phyloP scores from a whole-genome alignment of 2,329 filamentous ascomycete genomes.

The Scytalidium sp. region DNA sequence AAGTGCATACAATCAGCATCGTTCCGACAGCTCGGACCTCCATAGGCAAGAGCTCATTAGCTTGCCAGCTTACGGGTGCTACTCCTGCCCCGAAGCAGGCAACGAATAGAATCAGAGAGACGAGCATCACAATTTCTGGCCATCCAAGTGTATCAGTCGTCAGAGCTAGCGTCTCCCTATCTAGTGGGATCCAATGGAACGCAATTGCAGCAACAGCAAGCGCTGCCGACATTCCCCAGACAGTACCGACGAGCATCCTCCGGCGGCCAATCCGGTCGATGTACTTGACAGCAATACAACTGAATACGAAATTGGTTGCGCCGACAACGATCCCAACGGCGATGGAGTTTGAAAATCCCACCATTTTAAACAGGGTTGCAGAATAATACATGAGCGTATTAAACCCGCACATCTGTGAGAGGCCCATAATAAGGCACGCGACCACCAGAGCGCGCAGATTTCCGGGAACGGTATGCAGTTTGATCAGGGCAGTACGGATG shows the following conservation, averaged over 20 bases:
- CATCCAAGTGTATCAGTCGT: constrained; percentile 25
- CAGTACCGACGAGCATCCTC: constrained; percentile 38
- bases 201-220: constrained; percentile 40
- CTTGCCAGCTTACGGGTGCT: constrained; percentile 44
- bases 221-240: constrained; percentile 43
- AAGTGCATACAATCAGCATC: constrained; percentile 45
- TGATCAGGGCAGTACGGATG: constrained; percentile 37
- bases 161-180: constrained; percentile 26
- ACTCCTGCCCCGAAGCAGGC: constrained; percentile 41
- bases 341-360: constrained; percentile 45
- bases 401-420: constrained; percentile 43
- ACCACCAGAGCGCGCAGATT: constrained; percentile 41
- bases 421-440: constrained; percentile 46
- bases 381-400: constrained; percentile 42
- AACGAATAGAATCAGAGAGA: constrained; percentile 18
- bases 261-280: constrained; percentile 44
- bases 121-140: constrained; percentile 4
- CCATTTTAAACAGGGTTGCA: constrained; percentile 38
- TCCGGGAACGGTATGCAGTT: constrained; percentile 38
- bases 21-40: constrained; percentile 46
- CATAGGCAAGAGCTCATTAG: constrained; percentile 43
- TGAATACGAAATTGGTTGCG: constrained; percentile 46
- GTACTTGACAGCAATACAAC: constrained; percentile 40
- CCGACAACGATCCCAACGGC: constrained; percentile 41
- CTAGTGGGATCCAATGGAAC: constrained; percentile 43